A percentile compares a stretch with the other conserved stretches of the same genome.
These are phyloP conservation scores for Dimocarpus longan DNA, from an alignment of 345 rosid genomes.

Conservation along the genomic window DNA sequence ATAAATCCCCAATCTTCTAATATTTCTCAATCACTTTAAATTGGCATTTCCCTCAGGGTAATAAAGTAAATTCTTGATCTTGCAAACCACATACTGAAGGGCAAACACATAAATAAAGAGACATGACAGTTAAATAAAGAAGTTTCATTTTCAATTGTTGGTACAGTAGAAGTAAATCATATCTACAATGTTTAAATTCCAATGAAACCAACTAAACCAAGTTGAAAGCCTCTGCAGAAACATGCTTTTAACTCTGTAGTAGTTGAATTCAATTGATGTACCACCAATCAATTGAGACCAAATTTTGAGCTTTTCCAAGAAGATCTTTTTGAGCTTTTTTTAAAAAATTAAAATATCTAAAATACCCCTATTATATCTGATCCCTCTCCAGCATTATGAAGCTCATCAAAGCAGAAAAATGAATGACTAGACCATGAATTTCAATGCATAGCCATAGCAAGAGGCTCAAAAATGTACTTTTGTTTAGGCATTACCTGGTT, in stretches of 20 bases:
- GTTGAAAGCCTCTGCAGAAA: neutral
- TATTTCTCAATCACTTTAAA: neutral
- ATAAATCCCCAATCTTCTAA: neutral
- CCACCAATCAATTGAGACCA: no score
- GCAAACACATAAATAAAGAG: neutral
- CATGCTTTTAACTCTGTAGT: neutral
- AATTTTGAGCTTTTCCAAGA: no score
- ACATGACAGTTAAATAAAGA: neutral
- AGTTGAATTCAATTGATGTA: neutral
- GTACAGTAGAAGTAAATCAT: no score
- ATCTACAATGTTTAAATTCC: no score
- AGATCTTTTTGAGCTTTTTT: no score
- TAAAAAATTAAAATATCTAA: no score
- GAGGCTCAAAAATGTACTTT: neutral
- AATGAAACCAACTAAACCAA: no score
- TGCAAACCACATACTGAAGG: neutral
- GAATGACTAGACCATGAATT: neutral
- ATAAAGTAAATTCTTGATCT: neutral
- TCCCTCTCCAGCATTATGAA: constrained; percentile 38
- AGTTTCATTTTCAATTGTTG: neutral
- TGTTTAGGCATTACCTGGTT: neutral
- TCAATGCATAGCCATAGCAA: neutral
- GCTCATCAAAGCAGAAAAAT: neutral
- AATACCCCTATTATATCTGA: constrained; percentile 20
- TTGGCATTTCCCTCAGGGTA: neutral